Base-by-base conservation (phyloP, 1,284 basidiomycete species). In the Salmacisia buchloeana region DNA sequence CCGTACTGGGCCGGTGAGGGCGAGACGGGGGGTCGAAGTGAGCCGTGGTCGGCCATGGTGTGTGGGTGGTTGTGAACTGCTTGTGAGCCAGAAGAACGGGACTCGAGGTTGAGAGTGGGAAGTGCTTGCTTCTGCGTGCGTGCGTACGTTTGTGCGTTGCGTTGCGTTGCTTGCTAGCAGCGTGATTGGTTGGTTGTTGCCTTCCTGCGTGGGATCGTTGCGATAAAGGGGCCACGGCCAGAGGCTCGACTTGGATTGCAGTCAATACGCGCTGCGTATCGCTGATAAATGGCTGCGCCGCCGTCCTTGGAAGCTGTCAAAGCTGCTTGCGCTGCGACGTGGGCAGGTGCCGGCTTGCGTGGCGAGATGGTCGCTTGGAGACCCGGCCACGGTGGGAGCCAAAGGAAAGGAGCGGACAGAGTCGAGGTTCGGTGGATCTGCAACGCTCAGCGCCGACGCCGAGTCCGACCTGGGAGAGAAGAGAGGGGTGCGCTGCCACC, bases 41-140 rank as follows among this genome's bases (percentile, higher is more conserved):
- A 69, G 58, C 65, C 64, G 60, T 68, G 72, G 63, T 73, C 71
- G 61, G 73, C 65, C 73, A 74, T 74, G 49, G 18, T 33, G 9
- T 56, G n/a, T 13, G 31, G n/a, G 9, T 59, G 15, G 21, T 60
- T 34, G 21, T 35, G 34, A 35, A 46, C 34, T 27, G 60, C 12
- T 59, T 31, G 29, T 34, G 12, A 35, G 57, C 18, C 31, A n/a
- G 29, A 59, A 29, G 57, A 43, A 18, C 4, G 39, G 15, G 39
- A 4, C 18, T n/a, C 18, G 15, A 21, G 23, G 39, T n/a, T 15
- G 39, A 43, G 39, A 5, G 39, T n/a, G 23, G 23, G 5, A 4
- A 18, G 15, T n/a, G n/a, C n/a, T n/a, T n/a, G n/a, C n/a, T n/a
- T n/a, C n/a, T n/a, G n/a, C n/a, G n/a, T n/a, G n/a, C n/a, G n/a